Conservation (phyloP, 768 basidiomycete genomes). For the Boletus huronensis region DNA sequence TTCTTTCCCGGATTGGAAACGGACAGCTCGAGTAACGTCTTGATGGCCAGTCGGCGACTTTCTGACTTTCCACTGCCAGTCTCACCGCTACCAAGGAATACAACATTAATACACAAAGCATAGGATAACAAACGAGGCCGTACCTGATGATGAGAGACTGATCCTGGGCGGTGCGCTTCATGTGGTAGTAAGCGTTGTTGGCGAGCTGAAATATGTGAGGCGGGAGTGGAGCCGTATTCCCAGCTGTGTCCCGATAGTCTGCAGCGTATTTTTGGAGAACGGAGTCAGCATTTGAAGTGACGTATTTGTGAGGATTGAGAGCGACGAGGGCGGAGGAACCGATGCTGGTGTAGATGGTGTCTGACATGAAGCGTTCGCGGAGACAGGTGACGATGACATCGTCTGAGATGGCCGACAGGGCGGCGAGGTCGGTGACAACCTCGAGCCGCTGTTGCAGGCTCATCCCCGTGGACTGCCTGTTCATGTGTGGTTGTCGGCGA, state of each 20-base stretch:
- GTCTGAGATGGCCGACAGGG: conserved; percentile 67
- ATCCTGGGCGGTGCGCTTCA: conserved; percentile 91
- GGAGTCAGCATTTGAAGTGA: conserved; percentile 79
- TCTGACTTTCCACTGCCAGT: conserved; percentile 94
- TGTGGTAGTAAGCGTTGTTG: conserved; percentile 92
- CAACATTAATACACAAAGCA: neutral
- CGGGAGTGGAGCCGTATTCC: conserved; percentile 55
- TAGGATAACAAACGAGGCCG: conserved; percentile 23
- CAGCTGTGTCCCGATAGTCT: conserved; percentile 75
- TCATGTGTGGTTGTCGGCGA: conserved; percentile 22
- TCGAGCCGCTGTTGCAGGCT: conserved; percentile 67
- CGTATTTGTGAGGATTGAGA: conserved; percentile 91
- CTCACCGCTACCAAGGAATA: conserved; percentile 62
- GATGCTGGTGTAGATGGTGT: conserved; percentile 74
- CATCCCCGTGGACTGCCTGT: conserved; percentile 44
- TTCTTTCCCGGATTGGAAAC: conserved; percentile 91
- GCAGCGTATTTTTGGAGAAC: conserved; percentile 81
- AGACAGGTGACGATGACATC: conserved; percentile 82
- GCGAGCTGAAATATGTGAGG: conserved; percentile 94
- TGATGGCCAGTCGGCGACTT: conserved; percentile 84
- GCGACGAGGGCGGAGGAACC: conserved; percentile 75
- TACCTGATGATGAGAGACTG: conserved; percentile 86
- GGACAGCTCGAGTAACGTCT: conserved; percentile 86
- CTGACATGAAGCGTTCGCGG: conserved; percentile 82
- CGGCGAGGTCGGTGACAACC: conserved; percentile 65